Base-by-base conservation (phyloP, 106 monocot genomes). In the Platanthera zijinensis region DNA sequence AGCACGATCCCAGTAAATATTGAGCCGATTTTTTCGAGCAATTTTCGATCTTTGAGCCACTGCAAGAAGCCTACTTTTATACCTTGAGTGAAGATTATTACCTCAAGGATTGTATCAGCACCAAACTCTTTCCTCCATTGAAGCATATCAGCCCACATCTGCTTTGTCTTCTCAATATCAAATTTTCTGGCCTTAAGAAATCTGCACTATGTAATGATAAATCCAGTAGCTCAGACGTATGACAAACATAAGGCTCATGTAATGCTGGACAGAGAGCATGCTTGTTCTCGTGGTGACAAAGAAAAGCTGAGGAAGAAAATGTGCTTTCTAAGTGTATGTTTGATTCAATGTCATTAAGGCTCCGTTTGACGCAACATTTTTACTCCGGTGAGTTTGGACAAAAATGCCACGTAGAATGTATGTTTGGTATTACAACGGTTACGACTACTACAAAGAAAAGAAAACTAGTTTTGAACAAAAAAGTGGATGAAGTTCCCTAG, bases 61-160 rank as follows among this genome's bases (percentile, higher is more conserved):
- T 39, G 39, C 39, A 39, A 39, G 39, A 48, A 47, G 6, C 6
- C 3, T 47, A 70, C 15, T 48, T 70, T 1, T 48, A 48, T 17
- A 6, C 14, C 48, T 17, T 70, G 48, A 70, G 18, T 2, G 50
- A 72, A 4, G 50, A 72, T 51, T 19, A 56, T 77, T 87, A 90
- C 90, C 84, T 91, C 82, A 19, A 88, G 51, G 18, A 91, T 80
- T 48, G 84, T 84, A 56, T 91, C 91, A 51, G 88, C 78, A 30
- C 88, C 80, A 74, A 91, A 91, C 76, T 88, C 91, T 70, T 91
- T 91, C 52, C 91, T 84, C 91, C 91, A 91, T 39, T 86, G 82
- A 70, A 91, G 86, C 88, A 91, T 91, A 52, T 86, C 91, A 56
- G 82, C 14, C 91, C 91, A 91, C 91, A 91, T 91, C 80, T 91